Percentiles rank a stretch among this genome's conserved stretches.
Conservation (phyloP, 805 yeast species). For the Suhomyces emberorum region DNA sequence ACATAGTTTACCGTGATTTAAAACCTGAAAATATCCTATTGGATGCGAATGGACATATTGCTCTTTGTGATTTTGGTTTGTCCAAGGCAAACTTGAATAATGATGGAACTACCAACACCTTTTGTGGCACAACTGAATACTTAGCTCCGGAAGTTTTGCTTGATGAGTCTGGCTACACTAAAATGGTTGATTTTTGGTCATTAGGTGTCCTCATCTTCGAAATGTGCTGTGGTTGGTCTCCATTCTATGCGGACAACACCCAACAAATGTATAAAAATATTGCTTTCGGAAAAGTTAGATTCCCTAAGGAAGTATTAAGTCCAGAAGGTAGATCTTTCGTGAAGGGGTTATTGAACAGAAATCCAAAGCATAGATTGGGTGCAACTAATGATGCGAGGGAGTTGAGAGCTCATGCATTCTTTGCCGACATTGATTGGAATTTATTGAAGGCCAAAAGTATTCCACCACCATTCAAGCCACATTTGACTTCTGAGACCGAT, state of each 20-base stretch:
- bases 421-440: conserved; percentile 89
- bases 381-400: conserved; percentile 90
- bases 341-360: conserved; percentile 89
- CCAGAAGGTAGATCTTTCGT: conserved; percentile 94
- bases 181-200: conserved; percentile 99
- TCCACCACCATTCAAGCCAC: conserved; percentile 97
- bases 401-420: conserved; percentile 87
- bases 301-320: conserved; percentile 92
- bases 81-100: conserved; percentile 87
- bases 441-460: conserved; percentile 71
- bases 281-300: conserved; percentile 96
- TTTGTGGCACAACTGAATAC: conserved; percentile 98
- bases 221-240: conserved; percentile 99
- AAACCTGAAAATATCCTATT: conserved; percentile 94
- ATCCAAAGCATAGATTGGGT: conserved; percentile 93
- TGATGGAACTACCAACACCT: conserved; percentile 91
- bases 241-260: conserved; percentile 95
- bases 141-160: conserved; percentile 94
- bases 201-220: conserved; percentile 94
- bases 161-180: conserved; percentile 95
- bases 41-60: conserved; percentile 97
- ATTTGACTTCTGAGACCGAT: conserved; percentile 83
- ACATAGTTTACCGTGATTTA: conserved; percentile 92
- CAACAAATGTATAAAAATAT: conserved; percentile 99
- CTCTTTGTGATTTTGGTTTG: conserved; percentile 94